Base-by-base conservation (phyloP, 352 stramenopile species). In the Phytophthora hibernalis region DNA sequence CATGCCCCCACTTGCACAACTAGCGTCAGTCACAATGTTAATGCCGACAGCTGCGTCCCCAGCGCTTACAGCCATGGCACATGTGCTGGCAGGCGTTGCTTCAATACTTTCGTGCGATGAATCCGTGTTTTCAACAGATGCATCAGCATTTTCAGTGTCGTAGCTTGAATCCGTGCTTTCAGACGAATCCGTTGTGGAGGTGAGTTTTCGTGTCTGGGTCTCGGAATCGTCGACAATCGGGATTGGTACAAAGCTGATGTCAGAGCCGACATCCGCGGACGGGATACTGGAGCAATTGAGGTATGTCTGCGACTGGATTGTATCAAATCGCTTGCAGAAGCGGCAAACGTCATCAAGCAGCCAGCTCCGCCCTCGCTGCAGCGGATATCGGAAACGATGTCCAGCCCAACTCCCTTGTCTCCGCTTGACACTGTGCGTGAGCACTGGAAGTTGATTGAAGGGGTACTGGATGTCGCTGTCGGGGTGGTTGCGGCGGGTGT, bases 291-390 rank as follows among this genome's bases (percentile, higher is more conserved):
- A 69, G 45, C 70, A 79, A 21, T 67, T 42, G 12, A 61, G 31
- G 42, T 71, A 87, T 1, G 43, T 21, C 26, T 83, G 45, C 22
- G 79, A 85, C 20, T 80, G 58, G 7, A 59, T 22, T 4, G 74
- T 85, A 20, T 78, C 66, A 9, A 67, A 73, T 5, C 38, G 47
- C 33, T 83, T 78, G 50, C 72, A 75, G 51, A 68, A 80, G 30
- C 68, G 64, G 16, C 72, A 76, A 30, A 76, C 53, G 24, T 65
- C 64, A 20, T 65, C 15, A 74, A 72, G 42, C 77, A 85, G 31
- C 71, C 74, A 10, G 76, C 38, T 24, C 77, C 77, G 9, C 77
- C 77, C 13, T 58, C 62, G 13, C 49, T 73, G 52, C 77, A 85
- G 8, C 53, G 64, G 59, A 68, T 72, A 60, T 86, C 75, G 1